Evolutionary conservation across 2,329 filamentous ascomycete species (phyloP).

Genomic region (Calonectria hawksworthii): DNA sequence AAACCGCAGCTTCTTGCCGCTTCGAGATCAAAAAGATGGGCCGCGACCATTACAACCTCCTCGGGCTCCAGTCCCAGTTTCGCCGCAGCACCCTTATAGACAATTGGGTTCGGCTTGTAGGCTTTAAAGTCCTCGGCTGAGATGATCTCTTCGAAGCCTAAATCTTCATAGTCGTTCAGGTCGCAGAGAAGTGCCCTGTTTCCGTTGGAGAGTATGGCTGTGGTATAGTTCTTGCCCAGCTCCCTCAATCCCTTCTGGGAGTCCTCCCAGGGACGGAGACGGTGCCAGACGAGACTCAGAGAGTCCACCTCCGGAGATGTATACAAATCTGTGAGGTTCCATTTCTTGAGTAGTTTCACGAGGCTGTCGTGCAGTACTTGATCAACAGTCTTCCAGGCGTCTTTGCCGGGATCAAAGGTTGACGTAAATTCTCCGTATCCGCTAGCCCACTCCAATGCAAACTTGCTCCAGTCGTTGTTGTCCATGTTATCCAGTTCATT

Average conservation of each 20-base stretch:
- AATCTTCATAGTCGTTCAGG: slow-evolving; percentile 68
- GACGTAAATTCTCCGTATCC: slow-evolving; percentile 74
- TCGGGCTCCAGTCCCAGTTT: slow-evolving; percentile 68
- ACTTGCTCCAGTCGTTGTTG: slow-evolving; percentile 70
- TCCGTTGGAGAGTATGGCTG: slow-evolving; percentile 81
- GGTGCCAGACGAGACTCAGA: slow-evolving; percentile 80
- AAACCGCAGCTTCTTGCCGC: slow-evolving; percentile 76
- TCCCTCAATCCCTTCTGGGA: slow-evolving; percentile 66
- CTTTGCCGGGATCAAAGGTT: slow-evolving; percentile 61
- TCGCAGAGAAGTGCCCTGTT: slow-evolving; percentile 77
- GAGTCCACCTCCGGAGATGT: slow-evolving; percentile 72
- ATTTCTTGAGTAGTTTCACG: slow-evolving; percentile 66
- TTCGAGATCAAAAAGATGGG: slow-evolving; percentile 78
- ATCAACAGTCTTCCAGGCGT: slow-evolving; percentile 78
- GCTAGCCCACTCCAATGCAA: slow-evolving; percentile 80
- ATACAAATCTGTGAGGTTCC: slow-evolving; percentile 72
- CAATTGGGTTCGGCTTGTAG: slow-evolving; percentile 79
- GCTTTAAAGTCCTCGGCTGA: slow-evolving; percentile 79
- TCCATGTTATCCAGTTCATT: slow-evolving; percentile 65
- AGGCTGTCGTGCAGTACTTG: slow-evolving; percentile 78
- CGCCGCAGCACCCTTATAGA: slow-evolving; percentile 77
- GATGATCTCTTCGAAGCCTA: slow-evolving; percentile 74
- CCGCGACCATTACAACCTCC: slow-evolving; percentile 83
- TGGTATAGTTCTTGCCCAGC: slow-evolving; percentile 66
- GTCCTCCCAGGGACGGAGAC: slow-evolving; percentile 78